Base-by-base conservation (phyloP, 2,329 filamentous ascomycete species). In the Pseudogymnoascus sp. region DNA sequence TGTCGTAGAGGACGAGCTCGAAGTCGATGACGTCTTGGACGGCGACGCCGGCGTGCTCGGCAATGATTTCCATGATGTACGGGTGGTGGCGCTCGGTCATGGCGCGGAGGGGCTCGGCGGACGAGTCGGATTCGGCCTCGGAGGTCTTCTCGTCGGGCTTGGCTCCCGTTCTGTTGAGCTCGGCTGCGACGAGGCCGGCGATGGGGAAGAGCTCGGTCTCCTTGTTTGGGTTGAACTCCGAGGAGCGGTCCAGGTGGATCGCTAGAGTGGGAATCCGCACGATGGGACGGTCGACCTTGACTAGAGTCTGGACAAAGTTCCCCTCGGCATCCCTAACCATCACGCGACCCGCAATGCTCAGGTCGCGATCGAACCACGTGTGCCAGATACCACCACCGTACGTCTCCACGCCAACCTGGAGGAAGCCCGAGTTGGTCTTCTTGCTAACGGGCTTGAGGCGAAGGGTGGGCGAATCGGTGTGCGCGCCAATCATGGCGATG, bases 341-440 rank as follows among this genome's bases (percentile, higher is more conserved):
- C 12, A 90, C 90, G 63, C 94, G 83, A 7, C 94, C 94, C 33
- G 94, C 94, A 60, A 97, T 85, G 68, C 90, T 89, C 64, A 99
- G 78, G 73, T 99, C 94, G 58, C 94, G 87, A 74, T 99, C 94
- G 71, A 99, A 99, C 94, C 89, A 99, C 53, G 90, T 96, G 75
- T 97, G 92, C 93, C 93, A 97, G 70, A 97, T 87, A 61, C 94
- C 94, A 64, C 94, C 94, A 60, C 94, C 94, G 71, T 99, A 99
- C 1, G 91, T 93, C 79, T 99, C 94, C 59, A 97, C 93, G 60
- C 92, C 94, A 62, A 99, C 87, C 76, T 99, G 94, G 65, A 97
- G 76, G 74, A 94, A 99, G 11, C 93, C 93, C 66, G 89, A 88
- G 61, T 83, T 86, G 70, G 84, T 82, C 77, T 93, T 94, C 77